These are phyloP conservation scores for Alopecurus myosuroides DNA, from an alignment of 176 grass and related monocot genomes.

Conservation along the genomic window DNA sequence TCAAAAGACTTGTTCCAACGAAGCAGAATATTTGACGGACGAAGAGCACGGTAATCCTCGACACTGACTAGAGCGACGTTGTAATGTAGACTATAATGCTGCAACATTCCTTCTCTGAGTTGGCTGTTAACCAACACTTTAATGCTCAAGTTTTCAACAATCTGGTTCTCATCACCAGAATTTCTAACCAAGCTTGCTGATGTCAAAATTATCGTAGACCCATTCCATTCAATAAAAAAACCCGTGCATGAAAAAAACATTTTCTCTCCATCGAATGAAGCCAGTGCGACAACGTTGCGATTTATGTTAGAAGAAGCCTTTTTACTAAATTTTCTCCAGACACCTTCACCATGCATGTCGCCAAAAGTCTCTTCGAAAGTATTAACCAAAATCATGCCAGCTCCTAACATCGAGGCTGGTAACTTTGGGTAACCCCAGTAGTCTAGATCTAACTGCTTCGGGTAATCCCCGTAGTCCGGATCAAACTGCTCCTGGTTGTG, in stretches of 20 bases:
- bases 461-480: too few species aligned
- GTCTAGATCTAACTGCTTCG: too few species aligned
- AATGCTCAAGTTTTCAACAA: not conserved
- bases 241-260: not conserved
- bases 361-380: not conserved
- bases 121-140: not conserved
- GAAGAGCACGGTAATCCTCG: not conserved
- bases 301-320: not conserved
- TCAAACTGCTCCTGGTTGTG: too few species aligned
- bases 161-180: not conserved
- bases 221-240: not conserved
- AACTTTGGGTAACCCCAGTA: too few species aligned
- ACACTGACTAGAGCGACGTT: too few species aligned
- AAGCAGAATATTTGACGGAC: not conserved
- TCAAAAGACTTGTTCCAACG: not conserved
- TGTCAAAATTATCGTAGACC: not conserved
- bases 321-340: not conserved
- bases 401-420: too few species aligned
- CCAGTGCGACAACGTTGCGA: not conserved
- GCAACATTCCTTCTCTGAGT: not conserved
- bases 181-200: constrained; percentile 3
- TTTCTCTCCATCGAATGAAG: not conserved
- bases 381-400: not conserved
- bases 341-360: not conserved
- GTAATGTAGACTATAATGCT: too few species aligned